phyloP scores from a whole-genome alignment of 176 grass and related monocot species.

The Raddia distichophylla region DNA sequence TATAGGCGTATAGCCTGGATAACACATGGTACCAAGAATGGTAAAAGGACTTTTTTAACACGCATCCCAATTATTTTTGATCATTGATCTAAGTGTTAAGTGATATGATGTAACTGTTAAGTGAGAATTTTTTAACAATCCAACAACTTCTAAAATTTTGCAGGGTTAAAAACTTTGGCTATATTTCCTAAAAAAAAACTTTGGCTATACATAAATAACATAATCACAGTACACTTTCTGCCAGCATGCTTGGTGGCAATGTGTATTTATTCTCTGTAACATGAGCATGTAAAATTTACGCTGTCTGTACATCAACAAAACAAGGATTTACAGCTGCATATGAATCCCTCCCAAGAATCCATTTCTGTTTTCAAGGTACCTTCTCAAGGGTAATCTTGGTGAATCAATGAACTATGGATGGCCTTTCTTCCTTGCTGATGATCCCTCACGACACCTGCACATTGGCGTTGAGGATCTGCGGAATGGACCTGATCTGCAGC shows the following conservation, averaged over 20 bases:
- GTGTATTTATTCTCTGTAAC: conserved; percentile 34
- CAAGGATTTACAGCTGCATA: background rate
- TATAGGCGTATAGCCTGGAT: too few species aligned
- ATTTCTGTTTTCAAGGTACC: background rate
- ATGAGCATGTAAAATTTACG: conserved; percentile 32
- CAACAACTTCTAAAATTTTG: too few species aligned
- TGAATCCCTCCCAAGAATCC: conserved; percentile 11
- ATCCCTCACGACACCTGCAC: conserved; percentile 46
- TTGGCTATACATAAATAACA: background rate
- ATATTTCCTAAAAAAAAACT: too few species aligned
- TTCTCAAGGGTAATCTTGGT: background rate
- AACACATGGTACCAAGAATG: too few species aligned
- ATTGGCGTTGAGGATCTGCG: conserved; percentile 55
- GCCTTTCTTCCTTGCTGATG: background rate
- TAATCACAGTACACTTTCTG: background rate
- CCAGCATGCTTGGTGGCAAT: background rate
- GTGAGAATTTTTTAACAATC: too few species aligned
- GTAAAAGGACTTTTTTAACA: too few species aligned
- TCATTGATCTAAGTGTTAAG: too few species aligned
- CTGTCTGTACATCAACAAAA: background rate
- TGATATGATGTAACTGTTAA: too few species aligned
- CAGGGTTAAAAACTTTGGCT: too few species aligned
- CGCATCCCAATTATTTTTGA: too few species aligned
- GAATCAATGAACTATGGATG: background rate
- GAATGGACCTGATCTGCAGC: conserved; percentile 71